Evolutionary conservation across 2,329 filamentous ascomycete genomes (phyloP).

Genomic region (Emergomyces pasteurianus): DNA sequence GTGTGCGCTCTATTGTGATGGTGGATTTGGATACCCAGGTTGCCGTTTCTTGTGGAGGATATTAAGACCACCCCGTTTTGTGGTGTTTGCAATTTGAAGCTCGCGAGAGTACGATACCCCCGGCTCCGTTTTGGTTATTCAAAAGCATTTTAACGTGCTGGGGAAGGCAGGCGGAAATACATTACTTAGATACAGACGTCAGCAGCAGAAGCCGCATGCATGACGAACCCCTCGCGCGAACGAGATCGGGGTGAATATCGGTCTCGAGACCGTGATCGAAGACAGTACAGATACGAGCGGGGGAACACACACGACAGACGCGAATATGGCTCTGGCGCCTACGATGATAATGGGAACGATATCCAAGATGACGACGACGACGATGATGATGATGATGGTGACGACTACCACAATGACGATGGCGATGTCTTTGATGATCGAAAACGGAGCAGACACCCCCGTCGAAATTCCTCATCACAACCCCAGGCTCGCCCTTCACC

Average conservation of each 20-base stretch:
- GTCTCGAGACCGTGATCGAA: slow-evolving; percentile 6
- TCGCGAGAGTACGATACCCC: background rate
- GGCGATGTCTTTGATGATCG: slow-evolving; percentile 12
- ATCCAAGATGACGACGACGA: background rate
- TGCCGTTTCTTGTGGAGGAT: background rate
- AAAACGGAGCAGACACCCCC: slow-evolving; percentile 10
- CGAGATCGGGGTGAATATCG: slow-evolving; percentile 8
- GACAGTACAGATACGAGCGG: background rate
- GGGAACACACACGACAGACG: background rate
- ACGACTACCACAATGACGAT: no score
- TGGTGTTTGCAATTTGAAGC: background rate
- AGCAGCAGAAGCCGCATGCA: slow-evolving; percentile 3
- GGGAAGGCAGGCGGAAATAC: background rate
- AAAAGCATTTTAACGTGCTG: background rate
- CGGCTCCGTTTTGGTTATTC: background rate
- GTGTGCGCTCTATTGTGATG: background rate
- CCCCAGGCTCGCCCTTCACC: slow-evolving; percentile 4
- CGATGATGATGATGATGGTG: slow-evolving; percentile 12
- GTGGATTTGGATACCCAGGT: background rate
- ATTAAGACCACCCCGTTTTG: background rate
- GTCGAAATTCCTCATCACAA: slow-evolving; percentile 7
- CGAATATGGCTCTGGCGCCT: background rate
- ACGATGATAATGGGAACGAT: background rate
- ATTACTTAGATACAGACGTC: background rate
- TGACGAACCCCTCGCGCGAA: slow-evolving; percentile 9